Percentiles rank a stretch among this genome's conserved stretches.
These are phyloP conservation scores for Aotearoamyces nothofagi DNA, from an alignment of 2,329 filamentous ascomycete genomes.

Conservation along the genomic window DNA sequence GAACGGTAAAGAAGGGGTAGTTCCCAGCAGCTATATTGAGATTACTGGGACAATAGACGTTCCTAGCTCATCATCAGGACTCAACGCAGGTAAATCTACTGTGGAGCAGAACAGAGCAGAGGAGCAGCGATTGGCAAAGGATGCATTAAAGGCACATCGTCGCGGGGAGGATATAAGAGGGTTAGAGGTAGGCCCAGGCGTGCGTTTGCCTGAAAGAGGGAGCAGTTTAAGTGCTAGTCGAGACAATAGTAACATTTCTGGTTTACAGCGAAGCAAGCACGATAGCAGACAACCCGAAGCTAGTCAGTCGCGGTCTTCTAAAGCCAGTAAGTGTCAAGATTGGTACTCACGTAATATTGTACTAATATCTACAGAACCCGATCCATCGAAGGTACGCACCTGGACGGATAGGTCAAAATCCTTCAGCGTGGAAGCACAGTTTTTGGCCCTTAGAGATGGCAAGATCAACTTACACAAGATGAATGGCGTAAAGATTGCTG, in stretches of 20 bases:
- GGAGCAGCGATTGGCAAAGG: constrained; percentile 71
- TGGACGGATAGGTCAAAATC: constrained; percentile 95
- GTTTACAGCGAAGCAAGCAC: constrained; percentile 56
- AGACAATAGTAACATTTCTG: constrained; percentile 50
- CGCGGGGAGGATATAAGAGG: constrained; percentile 41
- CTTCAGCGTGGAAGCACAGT: constrained; percentile 95
- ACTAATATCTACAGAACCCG: constrained; percentile 47
- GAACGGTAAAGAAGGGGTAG: constrained; percentile 88
- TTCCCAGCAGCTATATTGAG: constrained; percentile 93
- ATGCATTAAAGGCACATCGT: constrained; percentile 49
- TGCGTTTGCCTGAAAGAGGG: constrained; percentile 60
- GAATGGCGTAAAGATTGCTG: constrained; percentile 96
- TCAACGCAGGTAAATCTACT: constrained; percentile 46
- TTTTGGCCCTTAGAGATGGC: constrained; percentile 82
- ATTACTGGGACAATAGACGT: constrained; percentile 52
- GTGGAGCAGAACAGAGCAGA: constrained; percentile 68
- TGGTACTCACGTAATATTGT: background rate
- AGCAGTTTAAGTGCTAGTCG: constrained; percentile 63
- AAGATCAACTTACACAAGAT: constrained; percentile 97
- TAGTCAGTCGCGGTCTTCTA: constrained; percentile 37
- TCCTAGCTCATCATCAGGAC: constrained; percentile 32
- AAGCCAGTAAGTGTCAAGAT: constrained; percentile 62
- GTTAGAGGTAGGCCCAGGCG: constrained; percentile 63
- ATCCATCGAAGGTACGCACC: constrained; percentile 66
- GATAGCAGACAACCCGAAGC: constrained; percentile 49